phyloP scores from a whole-genome alignment of 2,329 filamentous ascomycete species.

The Malbranchea cinnamomea region DNA sequence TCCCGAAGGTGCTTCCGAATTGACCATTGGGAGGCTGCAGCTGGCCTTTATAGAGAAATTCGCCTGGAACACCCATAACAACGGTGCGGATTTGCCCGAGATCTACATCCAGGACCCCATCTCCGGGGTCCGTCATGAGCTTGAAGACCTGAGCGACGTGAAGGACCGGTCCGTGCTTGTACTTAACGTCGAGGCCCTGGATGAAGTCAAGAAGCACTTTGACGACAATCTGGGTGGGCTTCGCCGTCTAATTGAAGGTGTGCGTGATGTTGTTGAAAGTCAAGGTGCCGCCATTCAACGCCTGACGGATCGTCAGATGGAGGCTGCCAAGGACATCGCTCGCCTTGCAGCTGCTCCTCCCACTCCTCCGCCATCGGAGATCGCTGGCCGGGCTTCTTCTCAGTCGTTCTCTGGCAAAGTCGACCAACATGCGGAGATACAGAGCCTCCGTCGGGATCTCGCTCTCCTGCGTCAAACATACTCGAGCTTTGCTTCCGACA shows the following conservation, averaged over 20 bases:
- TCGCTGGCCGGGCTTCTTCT: slow-evolving; percentile 1
- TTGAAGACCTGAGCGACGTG: slow-evolving; percentile 84
- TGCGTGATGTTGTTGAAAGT: slow-evolving; percentile 69
- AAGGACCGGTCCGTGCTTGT: slow-evolving; percentile 94
- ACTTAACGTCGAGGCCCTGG: slow-evolving; percentile 78
- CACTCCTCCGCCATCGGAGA: slow-evolving; percentile 17
- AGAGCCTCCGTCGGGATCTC: slow-evolving; percentile 70
- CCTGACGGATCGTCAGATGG: slow-evolving; percentile 81
- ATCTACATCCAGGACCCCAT: slow-evolving; percentile 96
- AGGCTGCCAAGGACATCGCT: slow-evolving; percentile 76
- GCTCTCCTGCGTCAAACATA: slow-evolving; percentile 89
- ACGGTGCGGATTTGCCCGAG: slow-evolving; percentile 82
- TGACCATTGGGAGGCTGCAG: slow-evolving; percentile 78
- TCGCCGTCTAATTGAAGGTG: slow-evolving; percentile 67
- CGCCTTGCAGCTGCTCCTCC: slow-evolving; percentile 40
- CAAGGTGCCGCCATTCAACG: slow-evolving; percentile 69
- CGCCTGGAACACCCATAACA: slow-evolving; percentile 93
- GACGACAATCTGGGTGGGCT: slow-evolving; percentile 78
- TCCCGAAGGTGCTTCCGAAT: slow-evolving; percentile 64
- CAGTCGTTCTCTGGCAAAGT: slow-evolving; percentile 25
- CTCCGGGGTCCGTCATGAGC: slow-evolving; percentile 88
- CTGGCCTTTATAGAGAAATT: slow-evolving; percentile 98
- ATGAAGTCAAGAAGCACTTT: slow-evolving; percentile 92
- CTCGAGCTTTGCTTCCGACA: slow-evolving; percentile 74
- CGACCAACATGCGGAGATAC: slow-evolving; percentile 60